Percentiles rank a stretch among this genome's conserved stretches.
phyloP scores from a whole-genome alignment of 2,329 filamentous ascomycete species.

The Pleurostoma richardsiae region DNA sequence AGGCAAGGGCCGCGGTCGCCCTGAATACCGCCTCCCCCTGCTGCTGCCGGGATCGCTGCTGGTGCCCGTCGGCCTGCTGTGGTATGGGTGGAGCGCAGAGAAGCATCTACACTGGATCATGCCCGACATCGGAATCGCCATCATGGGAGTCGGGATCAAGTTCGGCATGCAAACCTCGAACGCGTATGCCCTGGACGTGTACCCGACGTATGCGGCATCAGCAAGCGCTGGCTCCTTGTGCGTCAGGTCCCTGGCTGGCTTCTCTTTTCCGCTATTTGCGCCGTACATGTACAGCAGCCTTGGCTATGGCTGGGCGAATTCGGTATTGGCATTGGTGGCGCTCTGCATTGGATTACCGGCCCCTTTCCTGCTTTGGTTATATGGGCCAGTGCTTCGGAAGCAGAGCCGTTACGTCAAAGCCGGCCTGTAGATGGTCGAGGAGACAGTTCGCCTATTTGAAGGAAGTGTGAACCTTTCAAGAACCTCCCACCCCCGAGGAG shows the following conservation, averaged over 20 bases:
- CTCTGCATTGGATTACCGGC: background rate
- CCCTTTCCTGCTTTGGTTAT: slow-evolving; percentile 1
- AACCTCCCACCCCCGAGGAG: too few species aligned
- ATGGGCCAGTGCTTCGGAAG: background rate
- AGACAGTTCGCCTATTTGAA: too few species aligned
- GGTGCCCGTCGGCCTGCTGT: slow-evolving; percentile 42
- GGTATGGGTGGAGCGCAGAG: slow-evolving; percentile 51
- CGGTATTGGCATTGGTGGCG: slow-evolving; percentile 3
- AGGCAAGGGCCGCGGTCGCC: slow-evolving; percentile 9
- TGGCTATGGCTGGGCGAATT: slow-evolving; percentile 39
- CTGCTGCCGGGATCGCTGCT: slow-evolving; percentile 46
- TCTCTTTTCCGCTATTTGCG: slow-evolving; percentile 56
- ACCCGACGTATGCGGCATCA: slow-evolving; percentile 19
- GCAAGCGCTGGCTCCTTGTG: slow-evolving; percentile 32
- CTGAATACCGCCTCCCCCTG: slow-evolving; percentile 40
- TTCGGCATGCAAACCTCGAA: slow-evolving; percentile 46
- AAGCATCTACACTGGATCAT: slow-evolving; percentile 45
- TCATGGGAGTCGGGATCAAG: slow-evolving; percentile 45
- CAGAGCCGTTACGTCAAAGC: background rate
- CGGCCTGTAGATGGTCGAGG: too few species aligned
- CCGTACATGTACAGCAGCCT: slow-evolving; percentile 30
- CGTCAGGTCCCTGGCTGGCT: slow-evolving; percentile 18
- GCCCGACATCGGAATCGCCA: slow-evolving; percentile 27
- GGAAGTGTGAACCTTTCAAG: too few species aligned
- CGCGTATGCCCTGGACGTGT: slow-evolving; percentile 48